Conservation (phyloP, 495 filamentous ascomycete genomes). For the Penicillium maclennaniae region DNA sequence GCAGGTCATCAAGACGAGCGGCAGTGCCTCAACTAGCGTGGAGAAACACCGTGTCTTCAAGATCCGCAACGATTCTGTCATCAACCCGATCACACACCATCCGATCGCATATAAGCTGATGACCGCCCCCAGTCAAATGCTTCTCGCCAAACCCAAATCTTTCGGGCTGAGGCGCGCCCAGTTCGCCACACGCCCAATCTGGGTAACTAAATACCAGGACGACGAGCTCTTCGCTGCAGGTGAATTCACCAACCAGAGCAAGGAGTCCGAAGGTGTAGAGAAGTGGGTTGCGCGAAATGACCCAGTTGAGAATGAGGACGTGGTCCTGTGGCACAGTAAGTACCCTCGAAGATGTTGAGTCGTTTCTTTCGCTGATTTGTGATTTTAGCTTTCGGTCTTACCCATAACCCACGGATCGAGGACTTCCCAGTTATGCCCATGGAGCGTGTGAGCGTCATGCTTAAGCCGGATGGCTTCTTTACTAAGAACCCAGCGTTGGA, state of each 20-base stretch:
- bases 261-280: slow-evolving; percentile 49
- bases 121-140: slow-evolving; percentile 68
- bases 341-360: neutral
- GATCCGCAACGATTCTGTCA: slow-evolving; percentile 66
- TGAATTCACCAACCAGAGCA: slow-evolving; percentile 82
- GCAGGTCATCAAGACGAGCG: slow-evolving; percentile 57
- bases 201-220: slow-evolving; percentile 75
- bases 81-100: slow-evolving; percentile 70
- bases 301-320: slow-evolving; percentile 45
- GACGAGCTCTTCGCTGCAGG: slow-evolving; percentile 80
- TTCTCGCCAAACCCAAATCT: slow-evolving; percentile 66
- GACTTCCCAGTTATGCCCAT: slow-evolving; percentile 67
- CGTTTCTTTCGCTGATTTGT: slow-evolving; percentile 1
- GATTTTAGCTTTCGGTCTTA: slow-evolving; percentile 53
- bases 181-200: slow-evolving; percentile 79
- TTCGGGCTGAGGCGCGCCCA: slow-evolving; percentile 73
- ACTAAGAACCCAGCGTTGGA: slow-evolving; percentile 70
- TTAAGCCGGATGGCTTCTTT: slow-evolving; percentile 74
- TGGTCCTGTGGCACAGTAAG: slow-evolving; percentile 45
- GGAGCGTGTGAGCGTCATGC: slow-evolving; percentile 49
- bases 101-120: slow-evolving; percentile 78
- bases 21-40: slow-evolving; percentile 60
- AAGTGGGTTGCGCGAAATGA: slow-evolving; percentile 44
- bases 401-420: slow-evolving; percentile 56
- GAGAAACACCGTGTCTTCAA: slow-evolving; percentile 71